Base-by-base conservation (phyloP, 345 rosid genomes). In the Atalantia buxifolia region DNA sequence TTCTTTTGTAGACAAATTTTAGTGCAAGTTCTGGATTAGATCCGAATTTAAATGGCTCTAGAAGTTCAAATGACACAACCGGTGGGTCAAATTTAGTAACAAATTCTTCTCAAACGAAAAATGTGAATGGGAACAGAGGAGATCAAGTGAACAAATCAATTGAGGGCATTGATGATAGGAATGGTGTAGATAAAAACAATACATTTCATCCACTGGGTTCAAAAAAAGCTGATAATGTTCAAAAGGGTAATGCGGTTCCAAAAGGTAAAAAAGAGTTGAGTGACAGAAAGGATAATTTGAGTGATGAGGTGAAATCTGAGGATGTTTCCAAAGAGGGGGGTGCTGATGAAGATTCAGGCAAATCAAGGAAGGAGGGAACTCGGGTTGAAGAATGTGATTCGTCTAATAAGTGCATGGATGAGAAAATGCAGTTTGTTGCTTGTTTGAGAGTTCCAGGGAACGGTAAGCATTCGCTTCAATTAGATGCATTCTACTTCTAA, bases 381-480 rank as follows among this genome's bases (percentile, higher is more conserved):
- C 85, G n/a, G 48, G 80, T 71, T 67, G 94, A 91, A 86, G 87
- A 87, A 70, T 94, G 98, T 83, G 92, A 87, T 83, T 86, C 90
- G 9, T 90, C 93, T 69, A 80, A 88, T 64, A 89, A 80, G 88
- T 94, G 98, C 84, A 76, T 38, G 1, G 90, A 89, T 81, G 78
- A 83, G 48, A 82, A 85, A 9, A 75, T 87, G 59, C 83, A 90
- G 60, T 83, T 94, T 75, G 91, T 89, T 28, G 98, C 97, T 53
- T 92, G 98, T 87, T 81, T 94, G 12, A 90, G 92, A 76, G 94
- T 92, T 75, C 92, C 97, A 0, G 97, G 98, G 79, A 88, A 90
- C 71, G 95, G 97, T 92, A 76, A 65, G 86, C 62, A n/a, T 75
- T 48, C 22, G 1, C 7, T 55, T 81, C 60, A 40, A 38, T 22